Percentiles rank a stretch among this genome's conserved stretches.
Conservation (phyloP, 768 basidiomycete species). For the Filobasidium wieringae region DNA sequence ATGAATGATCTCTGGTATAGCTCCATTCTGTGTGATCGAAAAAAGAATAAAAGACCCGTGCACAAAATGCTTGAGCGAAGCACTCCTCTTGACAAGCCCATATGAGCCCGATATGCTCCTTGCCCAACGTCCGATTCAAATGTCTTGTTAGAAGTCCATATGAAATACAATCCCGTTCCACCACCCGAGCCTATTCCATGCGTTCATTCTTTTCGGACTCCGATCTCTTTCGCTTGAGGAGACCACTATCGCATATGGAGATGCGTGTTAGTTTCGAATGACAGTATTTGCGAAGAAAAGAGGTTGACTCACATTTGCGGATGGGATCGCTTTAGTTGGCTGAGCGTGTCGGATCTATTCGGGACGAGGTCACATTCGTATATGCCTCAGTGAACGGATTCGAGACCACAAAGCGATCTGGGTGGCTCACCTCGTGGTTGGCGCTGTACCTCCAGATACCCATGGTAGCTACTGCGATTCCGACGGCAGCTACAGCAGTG, state of each 20-base stretch:
- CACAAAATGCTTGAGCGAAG: too few relatives aligned
- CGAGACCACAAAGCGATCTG: not conserved
- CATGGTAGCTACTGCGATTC: conserved; percentile 57
- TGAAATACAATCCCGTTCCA: too few relatives aligned
- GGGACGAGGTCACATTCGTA: not conserved
- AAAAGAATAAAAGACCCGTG: too few relatives aligned
- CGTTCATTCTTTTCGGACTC: conserved; percentile 28
- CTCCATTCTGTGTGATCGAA: too few relatives aligned
- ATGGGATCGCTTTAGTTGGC: conserved; percentile 63
- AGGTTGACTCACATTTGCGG: conserved; percentile 52
- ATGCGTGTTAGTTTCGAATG: not conserved
- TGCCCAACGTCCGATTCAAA: too few relatives aligned
- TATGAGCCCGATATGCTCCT: too few relatives aligned
- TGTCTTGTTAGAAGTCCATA: too few relatives aligned
- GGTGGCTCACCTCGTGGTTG: conserved; percentile 58
- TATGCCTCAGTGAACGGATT: not conserved
- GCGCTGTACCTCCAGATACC: conserved; percentile 63
- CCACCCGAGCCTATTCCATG: not conserved
- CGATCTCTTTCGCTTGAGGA: conserved; percentile 31
- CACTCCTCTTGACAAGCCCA: too few relatives aligned
- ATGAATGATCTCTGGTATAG: too few relatives aligned
- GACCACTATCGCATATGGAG: conserved; percentile 26
- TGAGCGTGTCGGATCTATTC: conserved; percentile 49
- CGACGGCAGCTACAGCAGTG: conserved; percentile 60
- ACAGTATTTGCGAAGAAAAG: not conserved